Percentiles rank a stretch among this genome's conserved stretches.
phyloP scores from a whole-genome alignment of 2,329 filamentous ascomycete species.

The Mycosphaerelloides madeirae region DNA sequence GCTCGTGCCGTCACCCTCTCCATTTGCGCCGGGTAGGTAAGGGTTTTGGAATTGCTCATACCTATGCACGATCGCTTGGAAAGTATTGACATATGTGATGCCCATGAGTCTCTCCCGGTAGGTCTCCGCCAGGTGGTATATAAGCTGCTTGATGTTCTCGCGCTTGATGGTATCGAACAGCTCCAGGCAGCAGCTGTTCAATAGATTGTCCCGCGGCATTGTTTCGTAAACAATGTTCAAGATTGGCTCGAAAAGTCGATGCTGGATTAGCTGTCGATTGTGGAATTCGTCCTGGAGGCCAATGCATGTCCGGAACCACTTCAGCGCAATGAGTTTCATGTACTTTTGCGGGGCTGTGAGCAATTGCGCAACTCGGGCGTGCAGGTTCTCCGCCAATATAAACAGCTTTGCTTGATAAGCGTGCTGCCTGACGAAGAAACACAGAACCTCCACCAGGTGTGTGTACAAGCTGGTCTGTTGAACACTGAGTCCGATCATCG shows the following conservation, averaged over 20 bases:
- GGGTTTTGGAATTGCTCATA: slow-evolving; percentile 71
- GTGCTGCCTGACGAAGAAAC: slow-evolving; percentile 90
- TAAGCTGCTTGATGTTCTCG: slow-evolving; percentile 73
- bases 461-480: slow-evolving; percentile 86
- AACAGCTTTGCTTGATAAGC: slow-evolving; percentile 82
- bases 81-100: slow-evolving; percentile 80
- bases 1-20: slow-evolving; percentile 53
- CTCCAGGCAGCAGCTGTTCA: slow-evolving; percentile 90
- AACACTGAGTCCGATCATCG: slow-evolving; percentile 58
- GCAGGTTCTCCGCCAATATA: slow-evolving; percentile 72
- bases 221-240: slow-evolving; percentile 78
- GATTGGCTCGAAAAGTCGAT: slow-evolving; percentile 76
- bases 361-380: slow-evolving; percentile 74
- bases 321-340: slow-evolving; percentile 81
- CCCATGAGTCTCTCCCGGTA: slow-evolving; percentile 71
- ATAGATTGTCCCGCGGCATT: slow-evolving; percentile 84
- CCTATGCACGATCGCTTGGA: slow-evolving; percentile 66
- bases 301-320: slow-evolving; percentile 86
- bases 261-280: slow-evolving; percentile 74
- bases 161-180: slow-evolving; percentile 84
- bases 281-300: slow-evolving; percentile 88
- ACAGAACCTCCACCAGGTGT: slow-evolving; percentile 87
- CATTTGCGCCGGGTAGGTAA: slow-evolving; percentile 36
- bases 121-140: slow-evolving; percentile 77
- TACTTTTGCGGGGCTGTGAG: slow-evolving; percentile 84